Evolutionary conservation across 2,329 filamentous ascomycete species (phyloP).

Genomic region (Penicillium sp.): DNA sequence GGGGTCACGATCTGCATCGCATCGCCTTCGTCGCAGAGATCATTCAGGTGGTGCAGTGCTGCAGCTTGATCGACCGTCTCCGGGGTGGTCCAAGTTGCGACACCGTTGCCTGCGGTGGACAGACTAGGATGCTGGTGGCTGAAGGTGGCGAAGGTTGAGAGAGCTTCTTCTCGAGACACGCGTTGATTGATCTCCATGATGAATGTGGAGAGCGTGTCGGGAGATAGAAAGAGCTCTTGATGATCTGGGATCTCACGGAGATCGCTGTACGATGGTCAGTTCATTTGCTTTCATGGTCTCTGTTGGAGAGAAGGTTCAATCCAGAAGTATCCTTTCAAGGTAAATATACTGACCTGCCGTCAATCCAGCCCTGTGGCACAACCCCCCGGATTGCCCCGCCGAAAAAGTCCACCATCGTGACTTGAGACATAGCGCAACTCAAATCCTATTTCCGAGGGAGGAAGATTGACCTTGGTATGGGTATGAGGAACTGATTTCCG

Average conservation of each 20-base stretch:
- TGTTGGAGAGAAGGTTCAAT: background rate
- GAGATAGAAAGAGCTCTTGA: conserved; percentile 88
- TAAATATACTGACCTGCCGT: conserved; percentile 28
- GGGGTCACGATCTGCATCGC: conserved; percentile 62
- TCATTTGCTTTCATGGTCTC: background rate
- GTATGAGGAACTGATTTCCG: background rate
- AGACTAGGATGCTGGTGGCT: conserved; percentile 16
- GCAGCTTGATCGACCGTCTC: conserved; percentile 62
- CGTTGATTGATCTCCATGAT: conserved; percentile 88
- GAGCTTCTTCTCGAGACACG: conserved; percentile 44
- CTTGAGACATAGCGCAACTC: conserved; percentile 18
- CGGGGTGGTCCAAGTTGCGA: conserved; percentile 42
- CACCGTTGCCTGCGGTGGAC: conserved; percentile 25
- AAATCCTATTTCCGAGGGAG: background rate
- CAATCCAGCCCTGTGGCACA: conserved; percentile 32
- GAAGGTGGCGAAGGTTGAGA: conserved; percentile 18
- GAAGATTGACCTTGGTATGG: background rate
- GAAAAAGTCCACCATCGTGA: conserved; percentile 28
- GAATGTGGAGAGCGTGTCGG: conserved; percentile 74
- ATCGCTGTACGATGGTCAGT: conserved; percentile 20
- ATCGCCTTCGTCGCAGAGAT: conserved; percentile 61
- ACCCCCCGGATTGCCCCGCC: conserved; percentile 32
- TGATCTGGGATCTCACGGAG: conserved; percentile 48
- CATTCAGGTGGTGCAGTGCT: conserved; percentile 55
- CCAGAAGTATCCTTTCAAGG: background rate